phyloP scores from a whole-genome alignment of 306 rosid genomes.

The Alnus glutinosa region DNA sequence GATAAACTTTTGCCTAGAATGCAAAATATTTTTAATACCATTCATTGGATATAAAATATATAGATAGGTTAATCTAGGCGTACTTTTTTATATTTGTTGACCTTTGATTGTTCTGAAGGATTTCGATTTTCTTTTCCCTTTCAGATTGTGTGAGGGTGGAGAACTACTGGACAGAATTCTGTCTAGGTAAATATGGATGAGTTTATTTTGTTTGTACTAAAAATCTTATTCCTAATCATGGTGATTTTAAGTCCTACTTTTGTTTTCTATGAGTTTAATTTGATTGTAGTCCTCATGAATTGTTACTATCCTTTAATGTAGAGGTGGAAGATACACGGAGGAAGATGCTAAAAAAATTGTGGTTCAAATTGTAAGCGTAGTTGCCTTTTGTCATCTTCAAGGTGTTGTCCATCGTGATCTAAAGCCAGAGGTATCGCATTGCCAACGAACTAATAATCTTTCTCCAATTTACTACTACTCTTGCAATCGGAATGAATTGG shows the following conservation, averaged over 20 bases:
- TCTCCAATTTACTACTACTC: background rate
- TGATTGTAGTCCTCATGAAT: conserved; percentile 26
- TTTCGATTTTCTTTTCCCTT: conserved; percentile 23
- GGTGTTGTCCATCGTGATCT: conserved; percentile 97
- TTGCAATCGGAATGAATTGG: conserved; percentile 23
- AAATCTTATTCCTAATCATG: conserved; percentile 1
- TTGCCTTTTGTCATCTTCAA: conserved; percentile 88
- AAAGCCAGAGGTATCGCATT: conserved; percentile 82
- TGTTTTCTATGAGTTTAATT: conserved; percentile 29
- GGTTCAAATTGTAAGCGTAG: conserved; percentile 80
- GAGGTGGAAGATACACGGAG: conserved; percentile 97
- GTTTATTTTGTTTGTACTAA: conserved; percentile 28
- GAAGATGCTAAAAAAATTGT: conserved; percentile 86
- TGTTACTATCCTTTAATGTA: conserved; percentile 31
- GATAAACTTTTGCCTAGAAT: background rate
- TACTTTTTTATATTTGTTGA: conserved; percentile 13
- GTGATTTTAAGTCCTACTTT: conserved; percentile 13
- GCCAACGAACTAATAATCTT: conserved; percentile 9
- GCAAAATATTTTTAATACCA: background rate
- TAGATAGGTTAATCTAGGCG: background rate
- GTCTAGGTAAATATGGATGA: conserved; percentile 63
- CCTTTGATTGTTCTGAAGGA: conserved; percentile 22
- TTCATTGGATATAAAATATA: background rate
- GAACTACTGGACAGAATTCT: conserved; percentile 91
- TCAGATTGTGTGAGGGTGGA: conserved; percentile 97